Base-by-base conservation (phyloP, 148 eudicot species). In the Chenopodium album region DNA sequence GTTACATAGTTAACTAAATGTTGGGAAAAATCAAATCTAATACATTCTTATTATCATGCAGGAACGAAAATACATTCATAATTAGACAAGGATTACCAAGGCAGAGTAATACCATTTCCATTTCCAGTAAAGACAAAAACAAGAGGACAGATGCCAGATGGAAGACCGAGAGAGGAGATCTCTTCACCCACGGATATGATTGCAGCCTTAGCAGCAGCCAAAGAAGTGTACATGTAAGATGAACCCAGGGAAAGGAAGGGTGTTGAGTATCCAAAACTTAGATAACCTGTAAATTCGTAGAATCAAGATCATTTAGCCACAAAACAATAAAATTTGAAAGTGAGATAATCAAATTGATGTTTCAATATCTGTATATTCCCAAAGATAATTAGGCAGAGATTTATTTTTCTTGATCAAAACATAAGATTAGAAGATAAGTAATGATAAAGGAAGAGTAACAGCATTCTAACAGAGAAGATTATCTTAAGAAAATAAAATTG, bases 201-300 rank as follows among this genome's bases (percentile, higher is more conserved):
- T 76, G 99, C 99, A 84, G 98, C 89, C 89, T 97, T 97, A 9
- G 98, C 97, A 89, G 95, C 86, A 84, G 99, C 97, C 87, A 97
- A 86, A 41, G 97, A 92, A 76, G 99, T 85, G 85, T 94, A 97
- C 99, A 97, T 97, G 90, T 97, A 92, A 78, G 99, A 94, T 75
- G 94, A 85, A 54, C 99, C 98, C 78, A 97, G 85, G 12, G 97
- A 92, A 31, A 97, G 96, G 85, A 97, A 92, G 28, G 99, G 98
- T 17, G 99, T 97, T 70, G 99, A 97, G 87, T 89, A 92, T 65
- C 99, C 99, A 81, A 88, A 92, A 84, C 87, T 91, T 41, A 97
- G 90, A 89, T 90, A 97, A 64, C 99, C 99, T 97, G 96, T 69
- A 75, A 88, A 2, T 48, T 68, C 48, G 1, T 59, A 76, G 11